Conservation (phyloP, 1,284 basidiomycete genomes). For the Moniliophthora roreri region DNA sequence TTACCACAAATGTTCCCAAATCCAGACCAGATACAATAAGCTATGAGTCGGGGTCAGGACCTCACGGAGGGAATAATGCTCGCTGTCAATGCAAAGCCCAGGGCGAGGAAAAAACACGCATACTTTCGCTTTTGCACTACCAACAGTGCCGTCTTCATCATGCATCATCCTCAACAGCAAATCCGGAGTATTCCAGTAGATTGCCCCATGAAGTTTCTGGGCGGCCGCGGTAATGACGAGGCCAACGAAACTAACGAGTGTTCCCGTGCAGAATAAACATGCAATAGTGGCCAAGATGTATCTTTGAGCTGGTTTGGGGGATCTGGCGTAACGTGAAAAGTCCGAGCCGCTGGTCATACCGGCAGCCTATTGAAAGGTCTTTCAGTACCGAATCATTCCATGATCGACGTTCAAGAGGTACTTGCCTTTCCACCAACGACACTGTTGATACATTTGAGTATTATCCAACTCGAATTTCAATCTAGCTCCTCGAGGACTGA, state of each 20-base stretch:
- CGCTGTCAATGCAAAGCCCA: constrained; percentile 18
- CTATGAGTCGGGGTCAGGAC: background rate
- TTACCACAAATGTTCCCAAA: constrained; percentile 20
- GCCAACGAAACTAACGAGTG: constrained; percentile 17
- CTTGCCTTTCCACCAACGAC: constrained; percentile 11
- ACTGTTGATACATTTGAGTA: constrained; percentile 15
- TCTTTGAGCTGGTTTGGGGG: background rate
- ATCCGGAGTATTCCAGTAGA: constrained; percentile 21
- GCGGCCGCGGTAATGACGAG: constrained; percentile 18
- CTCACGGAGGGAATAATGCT: background rate
- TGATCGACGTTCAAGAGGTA: background rate
- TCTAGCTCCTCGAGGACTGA: background rate
- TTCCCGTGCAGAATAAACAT: constrained; percentile 14
- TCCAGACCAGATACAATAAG: constrained; percentile 10
- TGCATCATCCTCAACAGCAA: constrained; percentile 20
- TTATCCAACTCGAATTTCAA: constrained; percentile 16
- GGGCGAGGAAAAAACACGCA: constrained; percentile 18
- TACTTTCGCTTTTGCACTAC: constrained; percentile 15
- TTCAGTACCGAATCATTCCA: background rate
- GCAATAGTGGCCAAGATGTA: constrained; percentile 3
- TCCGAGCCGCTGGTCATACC: constrained; percentile 20
- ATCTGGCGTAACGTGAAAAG: constrained; percentile 18
- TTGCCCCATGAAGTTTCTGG: constrained; percentile 19
- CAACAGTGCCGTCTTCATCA: constrained; percentile 10
- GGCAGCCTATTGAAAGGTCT: constrained; percentile 6